Conservation (phyloP, 1,284 basidiomycete species). For the Schizophyllum amplum region DNA sequence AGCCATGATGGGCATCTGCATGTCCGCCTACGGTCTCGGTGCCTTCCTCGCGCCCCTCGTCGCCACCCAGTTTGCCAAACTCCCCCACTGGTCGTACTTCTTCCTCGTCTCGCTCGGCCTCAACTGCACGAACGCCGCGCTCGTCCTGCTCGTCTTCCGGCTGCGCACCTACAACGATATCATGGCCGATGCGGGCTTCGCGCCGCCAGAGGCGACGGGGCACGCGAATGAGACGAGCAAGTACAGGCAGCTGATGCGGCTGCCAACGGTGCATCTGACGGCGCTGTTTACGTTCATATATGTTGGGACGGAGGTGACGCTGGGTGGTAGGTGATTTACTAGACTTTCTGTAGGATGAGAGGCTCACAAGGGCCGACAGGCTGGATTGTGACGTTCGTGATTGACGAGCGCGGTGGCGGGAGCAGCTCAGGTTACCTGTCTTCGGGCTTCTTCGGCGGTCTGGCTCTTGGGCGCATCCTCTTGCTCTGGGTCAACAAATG, state of each 20-base stretch:
- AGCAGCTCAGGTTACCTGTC: conserved; percentile 28
- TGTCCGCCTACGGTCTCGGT: conserved; percentile 33
- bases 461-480: conserved; percentile 38
- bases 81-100: conserved; percentile 52
- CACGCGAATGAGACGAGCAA: conserved; percentile 31
- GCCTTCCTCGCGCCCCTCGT: conserved; percentile 54
- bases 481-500: conserved; percentile 44
- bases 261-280: conserved; percentile 41
- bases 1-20: neutral
- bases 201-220: conserved; percentile 19
- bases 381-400: conserved; percentile 43
- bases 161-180: conserved; percentile 48
- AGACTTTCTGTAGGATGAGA: neutral
- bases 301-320: conserved; percentile 51
- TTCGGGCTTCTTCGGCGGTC: conserved; percentile 33
- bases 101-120: conserved; percentile 55
- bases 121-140: conserved; percentile 34
- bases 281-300: conserved; percentile 46
- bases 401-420: conserved; percentile 28
- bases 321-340: conserved; percentile 17
- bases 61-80: conserved; percentile 52
- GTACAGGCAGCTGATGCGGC: conserved; percentile 40
- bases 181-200: neutral
- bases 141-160: conserved; percentile 43
- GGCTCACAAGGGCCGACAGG: conserved; percentile 16